Base-by-base conservation (phyloP, 169 alveolate species). In the Plasmodium falciparum region DNA sequence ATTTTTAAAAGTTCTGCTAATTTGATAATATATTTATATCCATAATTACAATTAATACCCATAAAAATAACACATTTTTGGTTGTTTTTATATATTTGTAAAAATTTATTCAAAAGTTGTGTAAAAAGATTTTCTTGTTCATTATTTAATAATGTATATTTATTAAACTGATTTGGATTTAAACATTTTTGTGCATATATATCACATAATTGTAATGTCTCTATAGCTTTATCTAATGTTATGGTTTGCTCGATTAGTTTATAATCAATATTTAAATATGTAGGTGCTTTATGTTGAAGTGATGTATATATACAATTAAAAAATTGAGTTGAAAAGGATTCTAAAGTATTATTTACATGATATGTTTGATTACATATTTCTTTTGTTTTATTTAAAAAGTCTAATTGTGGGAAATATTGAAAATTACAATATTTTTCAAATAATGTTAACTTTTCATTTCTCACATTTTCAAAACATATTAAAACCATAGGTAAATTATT, bases 11-110 rank as follows among this genome's bases (percentile, higher is more conserved):
- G 62, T 24, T 62, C 52, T 9, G 91, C 52, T 61, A 83, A 11
- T 45, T 83, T 83, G 26, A 69, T 39, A 15, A 83, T 54, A 72
- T 83, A 83, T 73, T 83, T 83, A 29, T 39, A 62, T 11, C 91
- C 91, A 69, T 69, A 11, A 72, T 83, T 52, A 26, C 91, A 83
- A 62, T 83, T 83, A 33, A 63, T 67, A 2, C 91, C 91, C 70
- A 83, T 12, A 72, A 83, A 83, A 9, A 83, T 83, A n/a, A 29
- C 91, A 20, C 91, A 78, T n/a, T 61, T 83, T 54, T 45, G 69
- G 20, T 83, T 83, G n/a, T 33, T 39, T 7, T 67, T 49, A 69
- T 83, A 83, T 22, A 83, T 83, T 3, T 63, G 58, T 24, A 20
- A 3, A 22, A 83, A 43, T 1, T 20, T n/a, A 26, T 69, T 45